phyloP scores from a whole-genome alignment of 345 rosid genomes.

The Dimocarpus longan region DNA sequence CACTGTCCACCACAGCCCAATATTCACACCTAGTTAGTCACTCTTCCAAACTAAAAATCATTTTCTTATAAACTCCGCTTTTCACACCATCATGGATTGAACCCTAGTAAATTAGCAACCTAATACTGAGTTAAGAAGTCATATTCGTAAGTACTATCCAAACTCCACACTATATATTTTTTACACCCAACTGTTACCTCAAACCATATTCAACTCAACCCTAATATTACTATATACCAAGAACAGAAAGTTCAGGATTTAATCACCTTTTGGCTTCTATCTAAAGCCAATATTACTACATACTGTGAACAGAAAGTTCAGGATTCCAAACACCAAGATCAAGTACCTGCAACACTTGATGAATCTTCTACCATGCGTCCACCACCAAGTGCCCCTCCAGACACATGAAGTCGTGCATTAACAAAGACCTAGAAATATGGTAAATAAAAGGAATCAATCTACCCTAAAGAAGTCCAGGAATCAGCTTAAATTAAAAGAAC shows the following conservation, averaged over 20 bases:
- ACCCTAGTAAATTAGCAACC: not conserved
- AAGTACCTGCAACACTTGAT: slow-evolving; percentile 93
- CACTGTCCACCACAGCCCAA: not conserved
- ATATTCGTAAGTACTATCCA: not conserved
- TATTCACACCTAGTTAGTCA: not conserved
- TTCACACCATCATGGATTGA: not conserved
- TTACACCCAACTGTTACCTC: not conserved
- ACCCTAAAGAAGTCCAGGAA: not conserved
- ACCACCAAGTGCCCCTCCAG: slow-evolving; percentile 99
- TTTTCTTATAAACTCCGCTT: not conserved
- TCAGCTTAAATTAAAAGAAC: slow-evolving; percentile 13
- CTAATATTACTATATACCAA: not conserved
- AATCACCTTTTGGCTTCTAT: not conserved
- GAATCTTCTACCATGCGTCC: slow-evolving; percentile 99
- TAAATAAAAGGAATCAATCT: slow-evolving; percentile 18
- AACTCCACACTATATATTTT: not conserved
- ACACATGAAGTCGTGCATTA: slow-evolving; percentile 97
- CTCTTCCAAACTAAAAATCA: not conserved
- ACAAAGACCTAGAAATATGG: slow-evolving; percentile 77
- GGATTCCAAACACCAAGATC: slow-evolving; percentile 8
- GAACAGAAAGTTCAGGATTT: not conserved
- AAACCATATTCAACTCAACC: not conserved
- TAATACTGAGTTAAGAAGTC: not conserved
- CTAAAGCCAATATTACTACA: not conserved
- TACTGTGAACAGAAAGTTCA: not conserved